Evolutionary conservation across 208 protist species (phyloP).

Genomic region (Crithidia acanthocephali): DNA sequence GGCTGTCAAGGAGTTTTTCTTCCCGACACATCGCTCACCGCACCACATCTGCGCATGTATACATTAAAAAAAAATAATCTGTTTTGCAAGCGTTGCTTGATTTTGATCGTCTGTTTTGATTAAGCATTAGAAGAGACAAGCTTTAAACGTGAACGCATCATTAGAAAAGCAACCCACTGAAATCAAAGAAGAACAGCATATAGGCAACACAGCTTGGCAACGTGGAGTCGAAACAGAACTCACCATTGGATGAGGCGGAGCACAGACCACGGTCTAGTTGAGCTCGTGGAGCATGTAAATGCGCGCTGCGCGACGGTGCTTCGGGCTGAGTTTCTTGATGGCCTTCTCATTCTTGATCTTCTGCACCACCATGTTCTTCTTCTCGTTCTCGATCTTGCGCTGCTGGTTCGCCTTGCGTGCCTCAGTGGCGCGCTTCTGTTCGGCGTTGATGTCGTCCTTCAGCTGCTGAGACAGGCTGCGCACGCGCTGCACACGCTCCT

Average conservation of each 20-base stretch:
- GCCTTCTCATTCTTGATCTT: slow-evolving; percentile 91
- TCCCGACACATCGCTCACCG: too few species aligned
- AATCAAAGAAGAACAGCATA: too few species aligned
- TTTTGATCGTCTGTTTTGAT: too few species aligned
- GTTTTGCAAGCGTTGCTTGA: too few species aligned
- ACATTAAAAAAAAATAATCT: too few species aligned
- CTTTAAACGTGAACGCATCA: not conserved
- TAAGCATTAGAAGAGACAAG: not conserved
- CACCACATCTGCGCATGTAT: too few species aligned
- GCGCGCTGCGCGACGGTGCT: slow-evolving; percentile 83
- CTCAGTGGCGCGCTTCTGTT: slow-evolving; percentile 76
- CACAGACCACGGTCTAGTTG: slow-evolving; percentile 27
- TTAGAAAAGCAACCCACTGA: not conserved
- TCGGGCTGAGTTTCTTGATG: slow-evolving; percentile 89
- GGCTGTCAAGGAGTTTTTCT: too few species aligned
- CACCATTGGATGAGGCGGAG: not conserved
- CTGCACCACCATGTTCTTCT: slow-evolving; percentile 93
- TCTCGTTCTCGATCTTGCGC: slow-evolving; percentile 86
- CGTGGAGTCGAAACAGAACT: not conserved
- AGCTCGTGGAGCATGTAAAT: slow-evolving; percentile 93
- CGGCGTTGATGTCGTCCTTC: slow-evolving; percentile 84
- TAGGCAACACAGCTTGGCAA: too few species aligned
- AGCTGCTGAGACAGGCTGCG: slow-evolving; percentile 70
- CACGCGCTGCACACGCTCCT: slow-evolving; percentile 63
- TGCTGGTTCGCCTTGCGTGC: slow-evolving; percentile 83